Evolutionary conservation across 192 early-diverging fungal genomes (phyloP), one percentile per base, ranked within the genome.

Genomic region (Backusella tarrabulga): DNA sequence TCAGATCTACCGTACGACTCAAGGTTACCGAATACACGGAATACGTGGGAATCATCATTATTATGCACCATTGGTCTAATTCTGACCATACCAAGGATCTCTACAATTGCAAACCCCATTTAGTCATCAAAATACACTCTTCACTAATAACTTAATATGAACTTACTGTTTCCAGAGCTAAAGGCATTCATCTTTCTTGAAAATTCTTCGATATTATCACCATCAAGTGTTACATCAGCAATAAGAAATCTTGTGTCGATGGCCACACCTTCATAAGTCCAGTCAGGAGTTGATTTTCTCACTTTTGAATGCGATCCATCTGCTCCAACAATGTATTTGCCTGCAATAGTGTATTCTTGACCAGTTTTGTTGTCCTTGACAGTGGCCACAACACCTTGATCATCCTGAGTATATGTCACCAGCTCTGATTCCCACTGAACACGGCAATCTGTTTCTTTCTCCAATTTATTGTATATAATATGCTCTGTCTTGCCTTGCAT

Each of bases 291-390:
- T 1, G 36, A 34, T 67, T 77, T 80, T 19, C 82, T 76, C 19
- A 83, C 79, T 11, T 34, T 38, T 6, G 83, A 83, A 52, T 80
- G 83, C 6, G 52, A 52, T 23, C 83, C 83, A 60, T 83, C 83
- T 19, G 79, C 73, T 17, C 83, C 83, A 1, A 83, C 71, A 11
- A 83, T 54, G 46, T 78, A 83, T 2, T 29, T 63, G 19, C 66
- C 72, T 19, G 9, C n/a, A 6, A 80, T 68, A 4, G 42, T 41
- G 15, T 73, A 34, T 1, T 35, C 52, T 19, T 72, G 44, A 2
- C 46, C 21, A 12, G 46, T 63, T n/a, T 82, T 68, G 6, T 41
- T 40, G 19, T 46, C 35, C 21, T 54, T 44, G 1, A 80, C 41
- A 1, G 12, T 71, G n/a, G 71, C 68, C 14, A 32, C n/a, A 6